Evolutionary conservation across 108 stramenopile genomes (phyloP), one percentile per base, ranked within the genome.

Genomic region (Hondaea fermentalgiana): DNA sequence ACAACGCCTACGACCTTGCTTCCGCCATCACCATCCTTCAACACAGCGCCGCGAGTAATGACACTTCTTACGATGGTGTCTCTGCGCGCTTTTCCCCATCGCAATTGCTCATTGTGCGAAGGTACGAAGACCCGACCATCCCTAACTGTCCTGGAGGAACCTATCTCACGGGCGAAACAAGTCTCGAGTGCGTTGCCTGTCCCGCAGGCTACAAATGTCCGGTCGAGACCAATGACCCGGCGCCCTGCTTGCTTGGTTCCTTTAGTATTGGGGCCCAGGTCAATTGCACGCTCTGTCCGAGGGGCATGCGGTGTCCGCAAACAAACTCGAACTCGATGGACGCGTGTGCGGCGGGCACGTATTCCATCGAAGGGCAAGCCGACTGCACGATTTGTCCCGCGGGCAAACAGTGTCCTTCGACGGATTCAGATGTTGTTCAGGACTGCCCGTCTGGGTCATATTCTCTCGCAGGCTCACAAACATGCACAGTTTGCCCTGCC

Each of bases 211-310:
- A 91, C 90, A 47, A 64, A 51, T 93, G 92, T 57, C 29, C 92
- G 4, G 47, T 72, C 88, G 57, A 87, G 35, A 43, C n/a, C 49
- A 53, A 47, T 16, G 51, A 53, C 51, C 17, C 76, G 8, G 51
- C 49, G 45, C 76, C 60, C 59, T 94, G 94, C 87, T 49, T 60
- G 28, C 76, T 57, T 0, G 93, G 93, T 44, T n/a, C 55, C 5
- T 93, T 87, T 72, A 90, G 93, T n/a, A 44, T 25, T 45, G 59
- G 47, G 5, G 90, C 88, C 6, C 89, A 90, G 5, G 58, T 57
- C 55, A n/a, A 42, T 21, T 94, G 94, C 92, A 69, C 90, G 14
- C 23, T 19, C 47, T 94, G 93, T 87, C 89, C 92, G 21, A 72
- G 87, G 21, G 93, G 93, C 17, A n/a, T 43, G 87, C 58, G 72